phyloP scores from a whole-genome alignment of 768 basidiomycete genomes.

The Coprinopsis strossmayeri region DNA sequence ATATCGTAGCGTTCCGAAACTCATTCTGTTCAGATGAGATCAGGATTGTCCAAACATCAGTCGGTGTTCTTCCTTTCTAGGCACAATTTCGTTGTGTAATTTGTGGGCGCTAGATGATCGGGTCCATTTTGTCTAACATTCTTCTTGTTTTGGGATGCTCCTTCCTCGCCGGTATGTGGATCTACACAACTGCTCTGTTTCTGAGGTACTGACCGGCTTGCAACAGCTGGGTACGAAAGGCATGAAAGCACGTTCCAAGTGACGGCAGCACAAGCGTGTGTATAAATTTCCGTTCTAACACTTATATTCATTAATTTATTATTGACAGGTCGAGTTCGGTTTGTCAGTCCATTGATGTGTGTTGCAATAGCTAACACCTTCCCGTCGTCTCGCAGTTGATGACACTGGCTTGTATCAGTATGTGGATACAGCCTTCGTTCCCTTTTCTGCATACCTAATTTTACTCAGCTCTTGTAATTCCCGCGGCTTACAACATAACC shows the following conservation, averaged over 20 bases:
- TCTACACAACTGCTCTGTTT: no score
- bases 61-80: conserved; percentile 24
- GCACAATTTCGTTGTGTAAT: neutral
- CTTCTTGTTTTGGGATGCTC: conserved; percentile 88
- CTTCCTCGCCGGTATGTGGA: conserved; percentile 65
- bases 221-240: conserved; percentile 52
- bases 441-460: neutral
- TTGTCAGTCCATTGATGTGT: conserved; percentile 12
- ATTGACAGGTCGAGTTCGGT: conserved; percentile 40
- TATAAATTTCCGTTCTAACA: conserved; percentile 11
- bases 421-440: conserved; percentile 19
- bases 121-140: conserved; percentile 86
- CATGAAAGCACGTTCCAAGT: conserved; percentile 69
- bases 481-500: conserved; percentile 74
- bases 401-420: conserved; percentile 83
- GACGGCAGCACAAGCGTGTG: conserved; percentile 85
- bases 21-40: conserved; percentile 51
- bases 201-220: no score
- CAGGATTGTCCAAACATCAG: conserved; percentile 88
- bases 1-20: conserved; percentile 9
- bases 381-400: conserved; percentile 43
- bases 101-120: conserved; percentile 53
- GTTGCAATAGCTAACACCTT: neutral
- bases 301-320: conserved; percentile 7
- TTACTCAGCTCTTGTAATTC: conserved; percentile 68